These are phyloP conservation scores for Hymenotorrendiella dingleyae DNA, from an alignment of 2,329 filamentous ascomycete species.

Conservation along the genomic window DNA sequence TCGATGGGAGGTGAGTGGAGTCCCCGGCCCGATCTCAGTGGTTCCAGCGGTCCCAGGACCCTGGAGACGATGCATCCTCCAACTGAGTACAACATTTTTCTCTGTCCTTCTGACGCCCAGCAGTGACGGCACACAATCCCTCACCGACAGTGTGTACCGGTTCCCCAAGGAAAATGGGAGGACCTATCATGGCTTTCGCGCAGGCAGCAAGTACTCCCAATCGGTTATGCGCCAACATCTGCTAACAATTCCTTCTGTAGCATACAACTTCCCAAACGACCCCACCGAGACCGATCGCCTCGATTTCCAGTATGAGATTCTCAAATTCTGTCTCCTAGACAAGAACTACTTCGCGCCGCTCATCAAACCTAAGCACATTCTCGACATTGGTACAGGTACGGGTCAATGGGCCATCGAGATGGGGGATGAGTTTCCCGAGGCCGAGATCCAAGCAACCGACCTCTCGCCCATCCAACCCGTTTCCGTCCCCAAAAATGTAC, in stretches of 20 bases:
- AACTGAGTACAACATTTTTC: background rate
- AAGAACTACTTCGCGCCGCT: constrained; percentile 39
- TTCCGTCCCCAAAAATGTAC: constrained; percentile 64
- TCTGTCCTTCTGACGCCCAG: background rate
- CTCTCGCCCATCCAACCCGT: constrained; percentile 62
- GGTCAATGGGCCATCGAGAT: constrained; percentile 60
- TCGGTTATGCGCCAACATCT: background rate
- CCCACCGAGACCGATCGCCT: constrained; percentile 43
- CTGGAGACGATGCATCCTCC: constrained; percentile 15
- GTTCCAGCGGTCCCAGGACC: constrained; percentile 6
- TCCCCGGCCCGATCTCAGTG: no score
- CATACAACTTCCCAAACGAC: constrained; percentile 39
- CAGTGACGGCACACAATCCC: constrained; percentile 9
- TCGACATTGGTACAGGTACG: constrained; percentile 43
- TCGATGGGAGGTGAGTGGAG: constrained; percentile 17
- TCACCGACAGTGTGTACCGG: constrained; percentile 13
- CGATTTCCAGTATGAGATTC: constrained; percentile 43
- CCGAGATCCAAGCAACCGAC: constrained; percentile 56
- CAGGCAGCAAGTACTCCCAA: constrained; percentile 13
- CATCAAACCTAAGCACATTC: constrained; percentile 27
- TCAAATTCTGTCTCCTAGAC: constrained; percentile 32
- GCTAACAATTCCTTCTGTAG: constrained; percentile 8
- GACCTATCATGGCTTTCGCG: constrained; percentile 25
- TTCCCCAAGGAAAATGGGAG: constrained; percentile 25
- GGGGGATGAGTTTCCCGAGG: constrained; percentile 53